Evolutionary conservation across 2,329 filamentous ascomycete species (phyloP).

Genomic region (Arthrobotrys entomopaga): DNA sequence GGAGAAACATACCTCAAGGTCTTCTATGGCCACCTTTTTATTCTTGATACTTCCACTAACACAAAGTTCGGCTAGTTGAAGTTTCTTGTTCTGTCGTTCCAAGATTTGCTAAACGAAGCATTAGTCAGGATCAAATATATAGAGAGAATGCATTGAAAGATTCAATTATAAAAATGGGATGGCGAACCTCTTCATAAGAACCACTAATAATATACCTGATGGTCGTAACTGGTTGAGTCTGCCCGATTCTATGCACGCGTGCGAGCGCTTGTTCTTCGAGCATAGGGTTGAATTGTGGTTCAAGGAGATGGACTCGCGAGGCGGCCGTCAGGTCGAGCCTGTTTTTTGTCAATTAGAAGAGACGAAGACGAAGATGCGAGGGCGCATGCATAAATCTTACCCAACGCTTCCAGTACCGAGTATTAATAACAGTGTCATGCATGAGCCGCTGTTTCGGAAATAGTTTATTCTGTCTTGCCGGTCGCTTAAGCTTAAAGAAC

Average conservation of each 20-base stretch:
- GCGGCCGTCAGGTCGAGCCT: slow-evolving; percentile 59
- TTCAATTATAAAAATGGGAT: neutral
- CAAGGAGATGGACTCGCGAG: slow-evolving; percentile 60
- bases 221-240: slow-evolving; percentile 58
- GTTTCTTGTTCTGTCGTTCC: slow-evolving; percentile 16
- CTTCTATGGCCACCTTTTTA: slow-evolving; percentile 5
- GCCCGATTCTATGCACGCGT: slow-evolving; percentile 59
- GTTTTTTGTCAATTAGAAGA: too few species aligned
- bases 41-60: slow-evolving; percentile 7
- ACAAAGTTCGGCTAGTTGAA: slow-evolving; percentile 28
- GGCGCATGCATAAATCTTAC: slow-evolving; percentile 55
- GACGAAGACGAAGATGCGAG: too few species aligned
- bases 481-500: slow-evolving; percentile 55
- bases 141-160: neutral
- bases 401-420: slow-evolving; percentile 60
- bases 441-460: slow-evolving; percentile 56
- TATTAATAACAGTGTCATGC: slow-evolving; percentile 59
- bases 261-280: slow-evolving; percentile 60
- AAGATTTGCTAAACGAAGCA: slow-evolving; percentile 18
- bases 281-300: slow-evolving; percentile 61
- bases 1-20: slow-evolving; percentile 18
- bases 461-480: slow-evolving; percentile 54
- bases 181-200: slow-evolving; percentile 59
- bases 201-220: slow-evolving; percentile 59
- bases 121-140: too few species aligned